Evolutionary conservation across 768 basidiomycete species (phyloP).

Genomic region (Hypholoma sublateritium): DNA sequence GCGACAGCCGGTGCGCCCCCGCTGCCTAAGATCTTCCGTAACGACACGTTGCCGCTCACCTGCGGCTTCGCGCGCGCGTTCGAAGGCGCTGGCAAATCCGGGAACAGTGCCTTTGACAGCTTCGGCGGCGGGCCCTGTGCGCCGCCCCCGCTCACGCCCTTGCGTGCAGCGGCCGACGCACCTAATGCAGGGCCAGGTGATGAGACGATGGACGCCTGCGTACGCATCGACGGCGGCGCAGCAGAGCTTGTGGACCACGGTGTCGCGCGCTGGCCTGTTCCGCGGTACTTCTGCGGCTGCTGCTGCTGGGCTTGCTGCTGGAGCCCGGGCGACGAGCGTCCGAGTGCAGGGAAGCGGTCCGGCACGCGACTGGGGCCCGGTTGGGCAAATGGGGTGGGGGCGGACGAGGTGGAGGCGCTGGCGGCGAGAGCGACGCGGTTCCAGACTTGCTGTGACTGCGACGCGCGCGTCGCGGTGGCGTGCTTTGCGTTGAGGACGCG

Average conservation of each 20-base stretch:
- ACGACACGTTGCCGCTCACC: conserved; percentile 63
- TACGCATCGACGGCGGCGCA: conserved; percentile 17
- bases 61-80: conserved; percentile 41
- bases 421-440: conserved; percentile 89
- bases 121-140: conserved; percentile 35
- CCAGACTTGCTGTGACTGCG: conserved; percentile 69
- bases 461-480: conserved; percentile 58
- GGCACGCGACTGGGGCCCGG: conserved; percentile 13
- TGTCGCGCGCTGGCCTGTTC: conserved; percentile 51
- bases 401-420: conserved; percentile 33
- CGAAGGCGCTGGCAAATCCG: conserved; percentile 57
- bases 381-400: conserved; percentile 18
- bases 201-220: conserved; percentile 9
- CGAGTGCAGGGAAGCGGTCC: conserved; percentile 37
- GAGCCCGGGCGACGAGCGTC: conserved; percentile 15
- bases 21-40: conserved; percentile 67
- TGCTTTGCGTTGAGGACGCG: conserved; percentile 85
- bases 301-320: conserved; percentile 10
- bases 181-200: background rate
- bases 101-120: conserved; percentile 62
- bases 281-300: conserved; percentile 29
- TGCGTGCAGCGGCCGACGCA: background rate
- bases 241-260: conserved; percentile 55
- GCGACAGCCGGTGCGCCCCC: conserved; percentile 31
- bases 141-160: background rate